A percentile compares a stretch with the other conserved stretches of the same genome.
phyloP scores from a whole-genome alignment of 2,329 filamentous ascomycete species.

The Fusarium coffeatum region DNA sequence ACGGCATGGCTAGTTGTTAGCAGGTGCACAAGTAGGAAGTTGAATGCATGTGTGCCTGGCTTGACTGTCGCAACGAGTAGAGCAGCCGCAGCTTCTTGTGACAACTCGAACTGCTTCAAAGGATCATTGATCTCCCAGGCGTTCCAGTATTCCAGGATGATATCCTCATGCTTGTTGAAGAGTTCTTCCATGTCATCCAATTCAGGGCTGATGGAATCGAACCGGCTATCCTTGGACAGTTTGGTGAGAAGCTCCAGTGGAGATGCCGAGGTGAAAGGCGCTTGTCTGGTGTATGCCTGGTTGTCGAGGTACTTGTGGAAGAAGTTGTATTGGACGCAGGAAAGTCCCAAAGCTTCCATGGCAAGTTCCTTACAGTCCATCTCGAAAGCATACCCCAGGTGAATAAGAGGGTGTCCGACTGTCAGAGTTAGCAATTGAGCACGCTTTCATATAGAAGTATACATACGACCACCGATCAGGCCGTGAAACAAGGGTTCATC shows the following conservation, averaged over 20 bases:
- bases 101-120: constrained; percentile 78
- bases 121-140: constrained; percentile 81
- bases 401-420: constrained; percentile 94
- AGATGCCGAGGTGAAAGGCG: constrained; percentile 69
- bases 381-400: constrained; percentile 94
- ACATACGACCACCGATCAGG: constrained; percentile 80
- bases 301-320: constrained; percentile 78
- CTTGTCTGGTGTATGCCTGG: constrained; percentile 73
- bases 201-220: constrained; percentile 70
- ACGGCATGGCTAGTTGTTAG: constrained; percentile 90
- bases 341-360: constrained; percentile 85
- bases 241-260: constrained; percentile 77
- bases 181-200: constrained; percentile 73
- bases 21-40: constrained; percentile 85
- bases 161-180: constrained; percentile 74
- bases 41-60: constrained; percentile 73
- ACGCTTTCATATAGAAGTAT: neutral
- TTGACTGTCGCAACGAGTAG: constrained; percentile 71
- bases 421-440: constrained; percentile 35
- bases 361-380: constrained; percentile 85
- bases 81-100: constrained; percentile 70
- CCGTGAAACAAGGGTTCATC: constrained; percentile 84
- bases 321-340: constrained; percentile 68
- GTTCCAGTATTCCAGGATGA: constrained; percentile 90
- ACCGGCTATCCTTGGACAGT: constrained; percentile 74